phyloP scores from a whole-genome alignment of 2,329 filamentous ascomycete species.

The Albifimbria verrucaria region DNA sequence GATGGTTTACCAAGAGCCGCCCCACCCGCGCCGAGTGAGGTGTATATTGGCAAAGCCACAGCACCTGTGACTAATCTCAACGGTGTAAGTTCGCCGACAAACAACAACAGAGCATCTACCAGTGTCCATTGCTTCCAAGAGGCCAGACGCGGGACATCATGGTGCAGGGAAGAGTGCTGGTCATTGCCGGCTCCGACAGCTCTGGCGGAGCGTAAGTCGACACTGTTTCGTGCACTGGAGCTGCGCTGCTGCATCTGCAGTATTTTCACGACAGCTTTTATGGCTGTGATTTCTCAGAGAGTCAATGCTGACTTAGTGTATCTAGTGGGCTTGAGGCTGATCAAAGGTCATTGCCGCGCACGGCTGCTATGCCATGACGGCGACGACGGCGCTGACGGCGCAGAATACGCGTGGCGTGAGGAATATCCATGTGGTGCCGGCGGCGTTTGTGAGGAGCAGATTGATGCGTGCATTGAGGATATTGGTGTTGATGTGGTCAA shows the following conservation, averaged over 20 bases:
- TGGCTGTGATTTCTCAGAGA: no score
- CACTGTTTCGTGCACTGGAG: conserved; percentile 5
- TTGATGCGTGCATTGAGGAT: conserved; percentile 80
- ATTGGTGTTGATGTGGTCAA: conserved; percentile 88
- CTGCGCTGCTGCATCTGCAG: conserved; percentile 2
- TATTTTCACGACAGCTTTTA: not conserved
- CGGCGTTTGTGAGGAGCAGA: conserved; percentile 80
- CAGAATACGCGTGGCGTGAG: conserved; percentile 87
- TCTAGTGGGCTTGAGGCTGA: conserved; percentile 87
- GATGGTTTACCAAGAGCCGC: no score
- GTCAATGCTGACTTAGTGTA: conserved; percentile 1
- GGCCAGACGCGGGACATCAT: no score
- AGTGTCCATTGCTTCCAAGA: no score
- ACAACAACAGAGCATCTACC: no score
- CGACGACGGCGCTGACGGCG: conserved; percentile 91
- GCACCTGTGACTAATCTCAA: no score
- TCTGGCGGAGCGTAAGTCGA: conserved; percentile 75
- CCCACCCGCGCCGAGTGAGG: no score
- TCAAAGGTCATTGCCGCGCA: conserved; percentile 88
- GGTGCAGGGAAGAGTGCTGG: conserved; percentile 57
- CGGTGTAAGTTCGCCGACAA: no score
- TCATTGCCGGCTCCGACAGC: conserved; percentile 86
- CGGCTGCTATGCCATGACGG: conserved; percentile 93
- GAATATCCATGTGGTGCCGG: conserved; percentile 75
- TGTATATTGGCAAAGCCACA: no score